Percentiles rank a stretch among this genome's conserved stretches.
phyloP scores from a whole-genome alignment of 495 filamentous ascomycete genomes.

The Parathielavia appendiculata region DNA sequence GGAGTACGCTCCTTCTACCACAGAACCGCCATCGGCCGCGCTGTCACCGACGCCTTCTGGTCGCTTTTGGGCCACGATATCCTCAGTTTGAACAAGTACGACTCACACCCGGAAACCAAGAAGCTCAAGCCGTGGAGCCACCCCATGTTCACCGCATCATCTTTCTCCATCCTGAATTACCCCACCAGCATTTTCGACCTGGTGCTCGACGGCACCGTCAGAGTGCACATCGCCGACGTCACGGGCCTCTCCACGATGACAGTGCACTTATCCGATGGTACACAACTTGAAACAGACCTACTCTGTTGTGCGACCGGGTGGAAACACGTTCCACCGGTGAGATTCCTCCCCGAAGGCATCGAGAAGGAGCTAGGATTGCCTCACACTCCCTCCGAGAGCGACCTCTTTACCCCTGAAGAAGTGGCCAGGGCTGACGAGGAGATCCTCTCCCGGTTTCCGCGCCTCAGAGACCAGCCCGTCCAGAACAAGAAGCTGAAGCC shows the following conservation, averaged over 20 bases:
- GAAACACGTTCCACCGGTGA: conserved; percentile 58
- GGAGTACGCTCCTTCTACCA: conserved; percentile 54
- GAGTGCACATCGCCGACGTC: conserved; percentile 60
- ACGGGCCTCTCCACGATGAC: conserved; percentile 41
- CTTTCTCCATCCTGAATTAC: conserved; percentile 67
- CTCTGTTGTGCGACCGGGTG: conserved; percentile 69
- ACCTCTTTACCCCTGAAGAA: conserved; percentile 28
- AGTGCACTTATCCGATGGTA: conserved; percentile 54
- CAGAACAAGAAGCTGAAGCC: conserved; percentile 41
- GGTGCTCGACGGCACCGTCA: conserved; percentile 53
- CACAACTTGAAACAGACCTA: conserved; percentile 52
- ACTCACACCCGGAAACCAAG: conserved; percentile 55
- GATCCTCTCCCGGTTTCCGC: conserved; percentile 63
- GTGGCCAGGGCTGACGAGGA: conserved; percentile 53
- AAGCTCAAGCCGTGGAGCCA: conserved; percentile 62
- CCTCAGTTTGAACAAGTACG: conserved; percentile 52
- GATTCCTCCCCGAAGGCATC: conserved; percentile 55
- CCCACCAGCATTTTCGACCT: conserved; percentile 59
- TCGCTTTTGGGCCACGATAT: conserved; percentile 55
- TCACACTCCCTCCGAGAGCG: conserved; percentile 25
- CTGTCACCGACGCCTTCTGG: conserved; percentile 67
- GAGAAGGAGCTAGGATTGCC: conserved; percentile 44
- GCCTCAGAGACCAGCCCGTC: conserved; percentile 46
- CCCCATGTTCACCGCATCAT: conserved; percentile 58
- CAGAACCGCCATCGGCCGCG: conserved; percentile 59